phyloP scores from a whole-genome alignment of 805 yeast genomes.

The Pichia insulana region DNA sequence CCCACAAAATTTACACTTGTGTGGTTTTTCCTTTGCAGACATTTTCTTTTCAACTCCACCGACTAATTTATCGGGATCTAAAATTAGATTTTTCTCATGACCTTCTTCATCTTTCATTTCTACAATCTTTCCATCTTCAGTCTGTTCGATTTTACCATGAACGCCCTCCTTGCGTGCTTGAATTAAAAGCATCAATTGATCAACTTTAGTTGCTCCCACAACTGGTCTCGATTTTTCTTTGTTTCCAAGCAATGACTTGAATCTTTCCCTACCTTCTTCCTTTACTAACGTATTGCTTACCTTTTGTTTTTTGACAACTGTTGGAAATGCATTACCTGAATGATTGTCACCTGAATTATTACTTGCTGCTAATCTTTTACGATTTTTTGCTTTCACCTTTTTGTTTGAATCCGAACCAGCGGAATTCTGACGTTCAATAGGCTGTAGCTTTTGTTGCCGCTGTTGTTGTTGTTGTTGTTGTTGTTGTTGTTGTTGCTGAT shows the following conservation, averaged over 20 bases:
- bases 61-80: constrained; percentile 56
- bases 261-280: neutral
- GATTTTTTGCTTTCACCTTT: neutral
- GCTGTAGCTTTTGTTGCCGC: neutral
- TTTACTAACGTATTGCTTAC: neutral
- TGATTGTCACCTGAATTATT: no score
- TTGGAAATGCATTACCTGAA: no score
- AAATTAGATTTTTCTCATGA: constrained; percentile 22
- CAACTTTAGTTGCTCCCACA: constrained; percentile 82
- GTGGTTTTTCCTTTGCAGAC: constrained; percentile 39
- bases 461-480: constrained; percentile 5
- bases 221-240: constrained; percentile 36
- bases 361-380: no score
- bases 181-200: constrained; percentile 81
- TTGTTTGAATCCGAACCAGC: neutral
- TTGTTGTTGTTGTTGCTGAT: constrained; percentile 10
- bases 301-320: neutral
- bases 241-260: no score
- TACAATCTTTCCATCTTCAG: constrained; percentile 61
- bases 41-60: constrained; percentile 73
- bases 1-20: constrained; percentile 68
- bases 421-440: neutral
- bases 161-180: constrained; percentile 80
- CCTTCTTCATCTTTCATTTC: constrained; percentile 30
- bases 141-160: constrained; percentile 52